Conservation (phyloP, 1,139 yeast species). For the Yamadazyma diospyri region DNA sequence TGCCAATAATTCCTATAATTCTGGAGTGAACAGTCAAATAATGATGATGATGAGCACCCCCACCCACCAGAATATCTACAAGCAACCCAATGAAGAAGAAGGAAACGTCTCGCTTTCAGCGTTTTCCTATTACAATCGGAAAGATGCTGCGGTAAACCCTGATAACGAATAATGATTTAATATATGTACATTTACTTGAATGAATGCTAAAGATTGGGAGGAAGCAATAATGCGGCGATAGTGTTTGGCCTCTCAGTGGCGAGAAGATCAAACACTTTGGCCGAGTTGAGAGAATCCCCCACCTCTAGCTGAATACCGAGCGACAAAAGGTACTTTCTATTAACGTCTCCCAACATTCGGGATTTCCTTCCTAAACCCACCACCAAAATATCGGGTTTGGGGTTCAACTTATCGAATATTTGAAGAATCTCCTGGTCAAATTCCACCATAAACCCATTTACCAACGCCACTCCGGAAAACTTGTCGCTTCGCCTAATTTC, state of each 20-base stretch:
- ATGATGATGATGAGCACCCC: conserved; percentile 48
- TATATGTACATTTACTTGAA: not conserved
- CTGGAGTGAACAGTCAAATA: conserved; percentile 9
- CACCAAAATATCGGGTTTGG: conserved; percentile 74
- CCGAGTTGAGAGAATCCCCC: conserved; percentile 66
- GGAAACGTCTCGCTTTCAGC: conserved; percentile 15
- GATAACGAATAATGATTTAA: conserved; percentile 11
- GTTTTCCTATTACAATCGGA: conserved; percentile 13
- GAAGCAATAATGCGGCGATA: conserved; percentile 66
- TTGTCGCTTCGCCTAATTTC: too few relatives aligned
- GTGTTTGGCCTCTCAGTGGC: conserved; percentile 78
- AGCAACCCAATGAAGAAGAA: conserved; percentile 12
- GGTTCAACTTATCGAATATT: conserved; percentile 56
- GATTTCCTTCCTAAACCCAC: conserved; percentile 67
- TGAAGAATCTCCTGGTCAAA: conserved; percentile 40
- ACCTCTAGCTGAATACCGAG: conserved; percentile 70
- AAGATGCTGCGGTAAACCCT: conserved; percentile 2
- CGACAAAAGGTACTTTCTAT: conserved; percentile 45
- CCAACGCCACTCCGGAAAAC: conserved; percentile 19
- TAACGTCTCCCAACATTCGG: conserved; percentile 56
- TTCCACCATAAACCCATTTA: conserved; percentile 43
- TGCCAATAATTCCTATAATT: too few relatives aligned
- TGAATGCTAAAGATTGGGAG: conserved; percentile 48
- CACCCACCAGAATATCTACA: conserved; percentile 29
- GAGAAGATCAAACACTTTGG: conserved; percentile 65